Base-by-base conservation (phyloP, 2,329 filamentous ascomycete genomes). In the Ophioceras dolichostomum region DNA sequence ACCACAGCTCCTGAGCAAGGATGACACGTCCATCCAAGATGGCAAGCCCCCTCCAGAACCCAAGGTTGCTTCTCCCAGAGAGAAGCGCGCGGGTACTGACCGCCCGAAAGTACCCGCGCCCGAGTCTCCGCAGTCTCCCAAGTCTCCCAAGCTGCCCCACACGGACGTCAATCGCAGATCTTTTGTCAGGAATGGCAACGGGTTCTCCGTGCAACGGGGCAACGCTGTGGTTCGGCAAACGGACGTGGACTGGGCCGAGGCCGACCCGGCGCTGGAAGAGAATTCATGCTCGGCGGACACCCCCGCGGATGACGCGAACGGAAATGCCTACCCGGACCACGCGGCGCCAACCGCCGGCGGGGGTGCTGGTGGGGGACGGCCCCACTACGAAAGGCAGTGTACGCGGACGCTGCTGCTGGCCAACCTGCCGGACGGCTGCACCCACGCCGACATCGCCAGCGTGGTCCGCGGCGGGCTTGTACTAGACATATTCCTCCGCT, bases 381-480 rank as follows among this genome's bases (percentile, higher is more conserved):
- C 48, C 4, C 49, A 50, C 10, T 60, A 52, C 37, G 54, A 65
- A 39, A 53, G 57, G 24, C 50, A 56, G 21, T 61, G 61, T 34
- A 57, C 51, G 17, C 68, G 81, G 34, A 82, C 79, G 0, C 45
- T 93, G 17, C 59, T 73, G 17, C 60, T 89, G 35, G 59, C 58
- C 26, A 76, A 79, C 40, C 63, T 91, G 1, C 61, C 78, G 1
- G 68, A 77, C 5, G 63, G 62, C 3, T 71, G 70, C 12, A 81
- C 75, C 0, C 73, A 83, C 49, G 66, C 65, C 33, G 82, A 91
- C 43, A 60, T 91, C 41, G 67, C 70, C 3, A 64, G 67, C 17
- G 67, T 68, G 10, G 59, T 91, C 36, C 75, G 79, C 40, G 84
- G 85, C 18, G 85, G 84, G 1, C 65, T 72, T 44, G 48, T 93